Evolutionary conservation across 768 basidiomycete genomes (phyloP).

Genomic region (Amanita thiersii): DNA sequence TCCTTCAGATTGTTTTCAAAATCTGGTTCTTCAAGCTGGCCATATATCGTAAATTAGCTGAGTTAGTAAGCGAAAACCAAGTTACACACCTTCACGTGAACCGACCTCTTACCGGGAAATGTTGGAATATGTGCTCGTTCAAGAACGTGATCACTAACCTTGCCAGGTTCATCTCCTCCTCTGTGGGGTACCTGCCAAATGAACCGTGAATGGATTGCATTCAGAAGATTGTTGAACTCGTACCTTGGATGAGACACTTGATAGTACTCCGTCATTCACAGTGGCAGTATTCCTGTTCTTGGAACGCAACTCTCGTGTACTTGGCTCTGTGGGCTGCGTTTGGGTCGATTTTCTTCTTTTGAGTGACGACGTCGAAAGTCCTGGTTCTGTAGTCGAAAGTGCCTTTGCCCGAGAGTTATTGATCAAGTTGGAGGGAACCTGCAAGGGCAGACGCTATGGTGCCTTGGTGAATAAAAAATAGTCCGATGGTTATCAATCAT

Average conservation of each 20-base stretch:
- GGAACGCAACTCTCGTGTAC: slow-evolving; percentile 38
- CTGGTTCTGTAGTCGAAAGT: slow-evolving; percentile 4
- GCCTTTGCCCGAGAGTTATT: slow-evolving; percentile 8
- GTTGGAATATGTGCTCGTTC: background rate
- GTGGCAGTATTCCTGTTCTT: slow-evolving; percentile 22
- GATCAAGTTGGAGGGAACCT: slow-evolving; percentile 3
- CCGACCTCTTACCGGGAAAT: slow-evolving; percentile 8
- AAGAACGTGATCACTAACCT: background rate
- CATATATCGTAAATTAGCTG: slow-evolving; percentile 11
- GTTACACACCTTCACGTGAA: slow-evolving; percentile 8
- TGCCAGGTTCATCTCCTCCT: no score
- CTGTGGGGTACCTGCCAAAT: no score
- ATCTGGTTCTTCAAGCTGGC: slow-evolving; percentile 7
- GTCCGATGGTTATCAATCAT: no score
- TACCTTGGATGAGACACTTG: slow-evolving; percentile 33
- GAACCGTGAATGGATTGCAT: no score
- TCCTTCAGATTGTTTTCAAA: slow-evolving; percentile 3
- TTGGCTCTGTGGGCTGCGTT: slow-evolving; percentile 18
- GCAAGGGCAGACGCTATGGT: slow-evolving; percentile 8
- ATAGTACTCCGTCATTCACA: slow-evolving; percentile 23
- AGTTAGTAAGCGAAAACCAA: slow-evolving; percentile 1
- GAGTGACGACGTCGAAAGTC: background rate
- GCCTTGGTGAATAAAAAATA: no score
- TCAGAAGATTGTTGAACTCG: background rate
- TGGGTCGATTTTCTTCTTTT: slow-evolving; percentile 4